Percentiles rank a stretch among this genome's conserved stretches.
These are phyloP conservation scores for Termitomyces sp. DNA, from an alignment of 768 basidiomycete genomes.

Conservation along the genomic window DNA sequence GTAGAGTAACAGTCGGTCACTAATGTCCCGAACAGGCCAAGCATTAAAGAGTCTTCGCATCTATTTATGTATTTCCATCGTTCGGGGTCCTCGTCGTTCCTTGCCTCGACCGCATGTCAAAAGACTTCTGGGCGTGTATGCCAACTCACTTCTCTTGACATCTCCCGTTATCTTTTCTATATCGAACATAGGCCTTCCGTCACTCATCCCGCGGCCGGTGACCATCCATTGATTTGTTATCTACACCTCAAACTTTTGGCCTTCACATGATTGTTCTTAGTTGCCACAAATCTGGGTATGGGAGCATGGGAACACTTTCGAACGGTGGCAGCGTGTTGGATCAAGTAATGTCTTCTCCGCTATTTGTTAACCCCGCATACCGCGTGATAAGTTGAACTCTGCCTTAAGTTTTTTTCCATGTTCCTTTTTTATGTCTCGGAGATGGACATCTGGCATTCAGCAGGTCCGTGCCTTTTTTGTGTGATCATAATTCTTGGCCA, in stretches of 20 bases:
- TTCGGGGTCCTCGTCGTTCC: neutral
- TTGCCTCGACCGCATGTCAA: neutral
- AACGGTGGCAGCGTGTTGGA: neutral
- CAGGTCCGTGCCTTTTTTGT: neutral
- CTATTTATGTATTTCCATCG: neutral
- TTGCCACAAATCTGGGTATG: neutral
- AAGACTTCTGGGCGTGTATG: neutral
- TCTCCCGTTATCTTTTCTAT: neutral
- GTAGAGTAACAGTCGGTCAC: neutral
- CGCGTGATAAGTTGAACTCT: neutral
- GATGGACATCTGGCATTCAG: neutral
- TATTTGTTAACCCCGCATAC: neutral
- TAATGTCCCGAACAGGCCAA: neutral
- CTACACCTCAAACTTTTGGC: neutral
- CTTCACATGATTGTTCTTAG: neutral
- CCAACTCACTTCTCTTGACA: neutral
- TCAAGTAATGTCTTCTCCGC: neutral
- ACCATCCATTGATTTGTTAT: neutral
- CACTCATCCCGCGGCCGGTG: neutral
- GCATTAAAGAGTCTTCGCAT: neutral
- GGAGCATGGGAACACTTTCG: neutral
- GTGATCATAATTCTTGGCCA: neutral
- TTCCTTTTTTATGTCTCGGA: neutral
- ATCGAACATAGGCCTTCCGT: neutral
- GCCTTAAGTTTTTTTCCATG: neutral